phyloP scores from a whole-genome alignment of 1,139 yeast species.

The Yamadazyma spencermartinsiae region DNA sequence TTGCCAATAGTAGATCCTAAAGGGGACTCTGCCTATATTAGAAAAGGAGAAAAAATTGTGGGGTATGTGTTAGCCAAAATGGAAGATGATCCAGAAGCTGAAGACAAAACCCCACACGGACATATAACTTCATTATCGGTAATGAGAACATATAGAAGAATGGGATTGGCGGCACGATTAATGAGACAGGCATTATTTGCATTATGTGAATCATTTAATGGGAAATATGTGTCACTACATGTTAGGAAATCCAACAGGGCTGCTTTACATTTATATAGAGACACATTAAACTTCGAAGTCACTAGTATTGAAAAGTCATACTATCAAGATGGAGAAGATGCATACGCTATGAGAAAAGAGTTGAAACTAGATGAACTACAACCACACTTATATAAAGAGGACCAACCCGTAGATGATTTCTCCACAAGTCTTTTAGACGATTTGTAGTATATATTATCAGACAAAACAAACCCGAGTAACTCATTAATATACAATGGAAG shows the following conservation, averaged over 20 bases:
- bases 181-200: slow-evolving; percentile 85
- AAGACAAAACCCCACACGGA: slow-evolving; percentile 79
- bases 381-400: slow-evolving; percentile 50
- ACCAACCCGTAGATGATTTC: slow-evolving; percentile 53
- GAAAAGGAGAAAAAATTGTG: slow-evolving; percentile 73
- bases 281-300: slow-evolving; percentile 80
- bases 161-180: slow-evolving; percentile 92
- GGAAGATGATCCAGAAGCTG: slow-evolving; percentile 89
- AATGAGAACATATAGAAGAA: slow-evolving; percentile 90
- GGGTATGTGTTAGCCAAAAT: slow-evolving; percentile 95
- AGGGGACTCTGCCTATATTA: slow-evolving; percentile 58
- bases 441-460: slow-evolving; percentile 12
- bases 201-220: slow-evolving; percentile 78
- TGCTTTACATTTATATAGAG: slow-evolving; percentile 88
- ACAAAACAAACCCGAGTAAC: not conserved
- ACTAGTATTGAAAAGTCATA: slow-evolving; percentile 80
- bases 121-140: slow-evolving; percentile 94
- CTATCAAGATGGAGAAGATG: slow-evolving; percentile 98
- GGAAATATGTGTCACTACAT: slow-evolving; percentile 84
- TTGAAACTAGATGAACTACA: slow-evolving; percentile 58
- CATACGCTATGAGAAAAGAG: slow-evolving; percentile 88
- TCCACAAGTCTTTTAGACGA: slow-evolving; percentile 35
- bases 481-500: slow-evolving; percentile 1
- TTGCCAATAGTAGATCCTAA: slow-evolving; percentile 40
- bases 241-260: slow-evolving; percentile 94